These are phyloP conservation scores for Vitis riparia DNA, from an alignment of 164 flowering plant genomes.

Conservation along the genomic window DNA sequence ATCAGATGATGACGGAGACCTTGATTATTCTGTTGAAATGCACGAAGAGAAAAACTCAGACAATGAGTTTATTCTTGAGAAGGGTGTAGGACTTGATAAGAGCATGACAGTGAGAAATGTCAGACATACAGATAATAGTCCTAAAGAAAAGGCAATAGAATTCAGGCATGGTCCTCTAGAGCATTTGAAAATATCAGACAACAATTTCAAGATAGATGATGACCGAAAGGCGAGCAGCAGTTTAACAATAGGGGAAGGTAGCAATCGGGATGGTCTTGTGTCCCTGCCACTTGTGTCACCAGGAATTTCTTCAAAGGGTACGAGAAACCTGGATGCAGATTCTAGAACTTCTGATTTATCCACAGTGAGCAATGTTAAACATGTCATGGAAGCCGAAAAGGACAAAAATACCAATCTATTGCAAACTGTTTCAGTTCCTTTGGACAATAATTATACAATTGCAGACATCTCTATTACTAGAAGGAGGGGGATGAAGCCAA, in stretches of 20 bases:
- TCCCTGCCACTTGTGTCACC: not conserved
- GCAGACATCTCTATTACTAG: conserved; percentile 3
- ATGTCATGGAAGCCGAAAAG: not conserved
- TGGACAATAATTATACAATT: conserved; percentile 1
- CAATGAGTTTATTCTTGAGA: not conserved
- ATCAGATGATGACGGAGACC: not conserved
- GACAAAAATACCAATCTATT: conserved; percentile 3
- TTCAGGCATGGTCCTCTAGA: not conserved
- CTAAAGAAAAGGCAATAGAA: not conserved
- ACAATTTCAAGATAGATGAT: not conserved
- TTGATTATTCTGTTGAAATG: not conserved
- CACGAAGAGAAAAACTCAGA: not conserved
- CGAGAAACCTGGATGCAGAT: conserved; percentile 4
- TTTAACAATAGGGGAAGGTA: not conserved
- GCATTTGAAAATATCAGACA: not conserved
- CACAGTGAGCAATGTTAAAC: not conserved
- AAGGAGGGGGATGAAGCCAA: conserved; percentile 8
- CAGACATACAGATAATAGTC: not conserved
- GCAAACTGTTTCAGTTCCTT: conserved; percentile 2
- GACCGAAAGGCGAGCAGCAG: not conserved
- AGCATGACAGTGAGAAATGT: not conserved
- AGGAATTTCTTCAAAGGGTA: not conserved
- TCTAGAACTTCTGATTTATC: conserved; percentile 6
- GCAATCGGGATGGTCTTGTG: not conserved
- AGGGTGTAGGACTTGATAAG: not conserved